Evolutionary conservation across 1,139 yeast species (phyloP), one percentile per base, ranked within the genome.

Genomic region (Lodderomyces oxycetoniae): DNA sequence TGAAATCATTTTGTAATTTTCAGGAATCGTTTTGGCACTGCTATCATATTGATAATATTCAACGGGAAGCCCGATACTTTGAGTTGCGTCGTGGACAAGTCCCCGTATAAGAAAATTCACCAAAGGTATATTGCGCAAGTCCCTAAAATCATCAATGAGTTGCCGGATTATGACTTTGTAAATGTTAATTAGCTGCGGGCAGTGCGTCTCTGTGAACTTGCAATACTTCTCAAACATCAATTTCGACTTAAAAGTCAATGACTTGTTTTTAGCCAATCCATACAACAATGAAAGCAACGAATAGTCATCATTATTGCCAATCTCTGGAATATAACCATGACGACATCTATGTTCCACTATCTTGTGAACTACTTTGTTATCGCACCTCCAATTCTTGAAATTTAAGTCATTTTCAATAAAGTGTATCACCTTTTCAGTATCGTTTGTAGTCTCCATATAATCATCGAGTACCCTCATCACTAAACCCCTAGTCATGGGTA

Each of bases 331-430:
- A 12, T 31, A 20, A 8, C 29, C 31, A 10, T 25, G 19, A 3
- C 16, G 11, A 6, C 36, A 34, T 11, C 22, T 26, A 39, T 59
- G 63, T 19, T 43, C 46, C 2, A 59, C 40, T 3, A 67, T 58
- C 43, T 61, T 60, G 34, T 56, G 61, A 16, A 53, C 46, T n/a
- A 63, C 37, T 26, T 54, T 52, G 9, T 55, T 49, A 39, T 63
- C 66, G 5, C 41, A 30, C 23, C 42, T 34, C 74, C 74, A 68
- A 15, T 46, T 26, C 3, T 36, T 38, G 14, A 53, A 43, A 16
- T 55, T 49, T 34, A 67, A 51, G 35, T 65, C 71, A 13, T 40
- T 42, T 37, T 62, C 67, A 22, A 68, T 51, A 32, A 68, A 68
- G 3, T 46, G 30, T 3, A 58, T 48, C 12, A 67, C 42, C 10